These are phyloP conservation scores for Echeveria elegans DNA, from an alignment of 164 flowering plant genomes.

Conservation along the genomic window DNA sequence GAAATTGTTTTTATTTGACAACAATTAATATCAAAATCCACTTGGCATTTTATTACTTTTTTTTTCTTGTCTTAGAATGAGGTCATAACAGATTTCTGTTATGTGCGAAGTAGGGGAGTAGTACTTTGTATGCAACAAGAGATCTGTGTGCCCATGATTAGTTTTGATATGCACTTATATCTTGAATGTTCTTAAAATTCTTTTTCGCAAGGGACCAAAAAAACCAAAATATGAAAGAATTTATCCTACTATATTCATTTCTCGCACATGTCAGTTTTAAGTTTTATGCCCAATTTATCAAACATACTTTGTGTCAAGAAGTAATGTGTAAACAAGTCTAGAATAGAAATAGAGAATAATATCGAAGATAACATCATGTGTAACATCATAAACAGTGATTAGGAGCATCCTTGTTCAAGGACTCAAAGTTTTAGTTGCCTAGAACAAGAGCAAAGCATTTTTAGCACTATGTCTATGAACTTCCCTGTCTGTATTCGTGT, in stretches of 20 bases:
- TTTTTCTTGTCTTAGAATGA: not conserved
- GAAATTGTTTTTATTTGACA: not conserved
- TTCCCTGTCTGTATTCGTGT: not conserved
- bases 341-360: not conserved
- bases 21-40: not conserved
- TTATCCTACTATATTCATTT: too few species aligned
- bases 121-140: conserved; percentile 2
- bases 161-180: not conserved
- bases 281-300: not conserved
- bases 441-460: not conserved
- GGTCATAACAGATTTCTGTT: not conserved
- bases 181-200: not conserved
- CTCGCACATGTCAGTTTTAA: not conserved
- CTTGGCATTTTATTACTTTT: not conserved
- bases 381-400: not conserved
- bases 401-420: not conserved
- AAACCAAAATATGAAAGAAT: too few species aligned
- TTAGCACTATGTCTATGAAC: not conserved
- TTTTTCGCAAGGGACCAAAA: not conserved
- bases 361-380: not conserved
- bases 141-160: not conserved
- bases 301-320: not conserved
- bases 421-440: not conserved
- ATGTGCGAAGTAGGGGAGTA: not conserved
- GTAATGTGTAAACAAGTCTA: not conserved